These are phyloP conservation scores for Cutaneotrichosporon mucoides DNA, from an alignment of 1,284 basidiomycete species.

Conservation along the genomic window DNA sequence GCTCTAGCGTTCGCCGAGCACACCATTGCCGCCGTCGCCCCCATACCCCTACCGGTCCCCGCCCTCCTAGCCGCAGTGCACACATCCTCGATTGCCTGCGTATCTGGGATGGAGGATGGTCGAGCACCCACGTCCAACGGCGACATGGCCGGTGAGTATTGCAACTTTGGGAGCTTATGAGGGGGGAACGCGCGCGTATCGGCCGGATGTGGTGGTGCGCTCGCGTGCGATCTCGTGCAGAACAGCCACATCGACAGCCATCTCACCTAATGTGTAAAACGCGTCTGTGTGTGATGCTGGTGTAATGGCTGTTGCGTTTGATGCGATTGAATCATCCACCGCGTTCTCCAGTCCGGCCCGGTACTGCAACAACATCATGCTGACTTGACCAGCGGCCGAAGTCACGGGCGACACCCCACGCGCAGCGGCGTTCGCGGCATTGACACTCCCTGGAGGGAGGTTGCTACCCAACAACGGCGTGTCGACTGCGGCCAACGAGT, in stretches of 20 bases:
- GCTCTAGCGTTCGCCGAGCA: too few species aligned
- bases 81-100: neutral
- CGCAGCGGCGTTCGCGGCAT: neutral
- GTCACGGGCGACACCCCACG: neutral
- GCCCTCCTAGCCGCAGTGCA: neutral
- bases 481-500: slow-evolving; percentile 2
- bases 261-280: too few species aligned
- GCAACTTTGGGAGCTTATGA: too few species aligned
- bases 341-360: too few species aligned
- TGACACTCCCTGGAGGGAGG: slow-evolving; percentile 1
- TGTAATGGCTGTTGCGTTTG: too few species aligned
- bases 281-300: too few species aligned
- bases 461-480: neutral
- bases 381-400: slow-evolving; percentile 1
- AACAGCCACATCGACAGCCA: too few species aligned
- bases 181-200: too few species aligned
- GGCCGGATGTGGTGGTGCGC: too few species aligned
- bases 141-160: neutral
- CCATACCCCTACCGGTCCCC: neutral
- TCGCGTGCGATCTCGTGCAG: too few species aligned
- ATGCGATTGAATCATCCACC: too few species aligned
- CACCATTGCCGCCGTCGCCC: neutral
- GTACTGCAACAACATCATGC: neutral
- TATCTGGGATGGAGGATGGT: slow-evolving; percentile 3
- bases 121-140: neutral